These are phyloP conservation scores for Saussurea involucrata DNA, from an alignment of 129 eudicot genomes.

Conservation along the genomic window DNA sequence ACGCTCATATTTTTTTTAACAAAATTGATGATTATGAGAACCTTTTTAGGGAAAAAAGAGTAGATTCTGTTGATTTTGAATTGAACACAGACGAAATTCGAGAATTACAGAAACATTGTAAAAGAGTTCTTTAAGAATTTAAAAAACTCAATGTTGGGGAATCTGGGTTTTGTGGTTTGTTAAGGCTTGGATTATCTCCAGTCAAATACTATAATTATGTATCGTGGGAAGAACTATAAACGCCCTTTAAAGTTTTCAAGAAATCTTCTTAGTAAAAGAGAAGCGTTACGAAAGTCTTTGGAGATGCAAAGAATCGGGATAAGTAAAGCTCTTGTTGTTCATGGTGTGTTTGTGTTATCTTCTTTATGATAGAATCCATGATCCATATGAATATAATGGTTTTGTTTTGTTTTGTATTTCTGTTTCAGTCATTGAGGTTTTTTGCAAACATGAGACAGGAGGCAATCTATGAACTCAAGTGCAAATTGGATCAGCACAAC, in stretches of 20 bases:
- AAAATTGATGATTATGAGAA: not conserved
- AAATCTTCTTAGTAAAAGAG: conserved; percentile 68
- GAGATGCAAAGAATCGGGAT: conserved; percentile 93
- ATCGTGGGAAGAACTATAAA: conserved; percentile 89
- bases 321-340: conserved; percentile 35
- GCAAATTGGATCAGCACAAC: too few species aligned
- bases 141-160: not conserved
- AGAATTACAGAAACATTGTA: not conserved
- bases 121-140: not conserved
- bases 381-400: conserved; percentile 5
- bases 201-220: conserved; percentile 84
- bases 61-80: conserved; percentile 3
- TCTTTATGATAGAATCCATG: not conserved
- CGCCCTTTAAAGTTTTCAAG: conserved; percentile 51
- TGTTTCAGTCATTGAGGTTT: conserved; percentile 73
- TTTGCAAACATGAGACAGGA: conserved; percentile 66
- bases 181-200: too few species aligned
- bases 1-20: not conserved
- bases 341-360: not conserved
- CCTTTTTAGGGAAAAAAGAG: not conserved
- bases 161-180: too few species aligned
- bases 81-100: not conserved
- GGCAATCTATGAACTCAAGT: conserved; percentile 50
- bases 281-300: conserved; percentile 80
- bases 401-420: not conserved